A percentile compares a stretch with the other conserved stretches of the same genome.
Conservation (phyloP, 2,329 filamentous ascomycete species). For the Elsinoe fawcettii region DNA sequence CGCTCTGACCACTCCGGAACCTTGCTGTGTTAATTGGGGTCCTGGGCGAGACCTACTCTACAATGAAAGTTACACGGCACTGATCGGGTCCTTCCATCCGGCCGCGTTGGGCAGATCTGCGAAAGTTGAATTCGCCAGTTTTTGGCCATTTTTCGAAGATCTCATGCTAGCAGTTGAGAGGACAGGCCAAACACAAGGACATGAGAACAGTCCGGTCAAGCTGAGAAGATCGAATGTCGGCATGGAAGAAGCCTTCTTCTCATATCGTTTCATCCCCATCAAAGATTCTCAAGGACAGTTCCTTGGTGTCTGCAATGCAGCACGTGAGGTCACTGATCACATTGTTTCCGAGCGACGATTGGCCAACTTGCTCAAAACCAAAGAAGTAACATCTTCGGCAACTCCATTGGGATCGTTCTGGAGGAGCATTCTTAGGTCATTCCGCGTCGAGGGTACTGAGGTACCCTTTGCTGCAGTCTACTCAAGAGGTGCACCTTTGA, state of each 20-base stretch:
- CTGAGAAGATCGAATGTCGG: neutral
- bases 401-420: neutral
- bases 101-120: neutral
- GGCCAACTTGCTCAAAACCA: constrained; percentile 4
- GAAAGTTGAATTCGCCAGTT: neutral
- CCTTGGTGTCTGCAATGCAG: constrained; percentile 2
- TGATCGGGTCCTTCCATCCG: constrained; percentile 20
- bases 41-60: constrained; percentile 19
- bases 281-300: neutral
- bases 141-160: neutral
- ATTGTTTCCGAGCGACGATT: constrained; percentile 8
- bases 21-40: constrained; percentile 12
- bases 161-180: neutral
- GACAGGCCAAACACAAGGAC: neutral
- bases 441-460: constrained; percentile 1
- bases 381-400: neutral
- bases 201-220: neutral
- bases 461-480: constrained; percentile 13
- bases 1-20: constrained; percentile 14
- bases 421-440: neutral
- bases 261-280: constrained; percentile 5
- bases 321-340: neutral
- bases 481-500: neutral
- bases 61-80: constrained; percentile 20
- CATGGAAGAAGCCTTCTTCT: constrained; percentile 9